A percentile compares a stretch with the other conserved stretches of the same genome.
phyloP scores from a whole-genome alignment of 176 grass and related monocot genomes.

The Aegilops umbellulata region DNA sequence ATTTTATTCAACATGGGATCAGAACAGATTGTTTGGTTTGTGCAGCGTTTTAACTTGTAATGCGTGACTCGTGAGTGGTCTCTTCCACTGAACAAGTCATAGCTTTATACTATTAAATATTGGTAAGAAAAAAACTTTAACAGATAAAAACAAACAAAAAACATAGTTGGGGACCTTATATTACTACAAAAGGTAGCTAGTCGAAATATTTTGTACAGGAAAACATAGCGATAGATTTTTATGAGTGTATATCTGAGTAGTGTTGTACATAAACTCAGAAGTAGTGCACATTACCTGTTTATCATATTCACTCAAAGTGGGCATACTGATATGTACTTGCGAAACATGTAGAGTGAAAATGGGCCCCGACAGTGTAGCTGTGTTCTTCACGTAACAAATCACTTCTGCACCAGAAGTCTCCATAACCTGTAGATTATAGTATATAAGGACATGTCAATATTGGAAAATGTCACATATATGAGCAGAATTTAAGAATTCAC shows the following conservation, averaged over 20 bases:
- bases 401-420: conserved; percentile 67
- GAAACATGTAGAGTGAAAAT: conserved; percentile 84
- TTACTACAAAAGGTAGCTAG: neutral
- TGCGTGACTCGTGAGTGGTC: neutral
- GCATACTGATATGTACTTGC: conserved; percentile 77
- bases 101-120: neutral
- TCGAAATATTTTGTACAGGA: neutral
- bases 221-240: neutral
- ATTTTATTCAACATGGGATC: neutral
- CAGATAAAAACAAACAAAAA: too few relatives aligned
- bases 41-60: conserved; percentile 11
- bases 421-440: conserved; percentile 51
- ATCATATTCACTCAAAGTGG: conserved; percentile 82
- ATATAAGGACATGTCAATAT: conserved; percentile 6
- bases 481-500: neutral
- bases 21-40: conserved; percentile 9
- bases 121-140: neutral
- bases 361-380: conserved; percentile 67
- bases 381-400: conserved; percentile 80
- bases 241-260: neutral
- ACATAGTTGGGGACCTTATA: neutral
- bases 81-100: neutral
- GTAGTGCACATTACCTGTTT: conserved; percentile 64
- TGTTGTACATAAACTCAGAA: conserved; percentile 3
- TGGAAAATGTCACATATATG: neutral